These are phyloP conservation scores for Oryza officinalis DNA, from an alignment of 176 grass and related monocot genomes.

Conservation along the genomic window DNA sequence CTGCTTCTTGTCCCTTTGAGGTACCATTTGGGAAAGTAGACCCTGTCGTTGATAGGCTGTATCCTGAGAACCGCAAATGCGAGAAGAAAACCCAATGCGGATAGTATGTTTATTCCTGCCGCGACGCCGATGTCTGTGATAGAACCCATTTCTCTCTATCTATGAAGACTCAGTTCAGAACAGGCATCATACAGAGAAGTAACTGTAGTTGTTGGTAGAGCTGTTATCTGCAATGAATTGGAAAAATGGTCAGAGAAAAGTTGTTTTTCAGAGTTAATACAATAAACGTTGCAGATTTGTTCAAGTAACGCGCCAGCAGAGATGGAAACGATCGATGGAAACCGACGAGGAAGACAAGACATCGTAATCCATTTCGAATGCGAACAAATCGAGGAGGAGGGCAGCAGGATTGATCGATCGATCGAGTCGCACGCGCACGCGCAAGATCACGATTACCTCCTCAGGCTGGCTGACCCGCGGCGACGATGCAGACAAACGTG, in stretches of 20 bases:
- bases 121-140: constrained; percentile 65
- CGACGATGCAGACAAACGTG: background rate
- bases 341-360: background rate
- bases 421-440: background rate
- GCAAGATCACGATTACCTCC: background rate
- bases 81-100: constrained; percentile 74
- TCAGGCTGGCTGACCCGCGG: background rate
- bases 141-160: constrained; percentile 62
- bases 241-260: background rate
- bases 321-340: background rate
- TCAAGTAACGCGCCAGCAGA: background rate
- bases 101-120: constrained; percentile 78
- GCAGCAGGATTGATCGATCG: background rate
- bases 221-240: constrained; percentile 20
- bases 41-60: constrained; percentile 87
- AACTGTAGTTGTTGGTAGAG: background rate
- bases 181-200: background rate
- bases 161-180: constrained; percentile 26
- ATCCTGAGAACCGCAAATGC: constrained; percentile 80
- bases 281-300: background rate
- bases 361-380: background rate
- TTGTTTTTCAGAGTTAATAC: background rate
- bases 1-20: constrained; percentile 89
- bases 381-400: background rate
- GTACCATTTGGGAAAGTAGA: constrained; percentile 97